A percentile compares a stretch with the other conserved stretches of the same genome.
These are phyloP conservation scores for Pseudopithomyces chartarum DNA, from an alignment of 2,329 filamentous ascomycete genomes.

Conservation along the genomic window DNA sequence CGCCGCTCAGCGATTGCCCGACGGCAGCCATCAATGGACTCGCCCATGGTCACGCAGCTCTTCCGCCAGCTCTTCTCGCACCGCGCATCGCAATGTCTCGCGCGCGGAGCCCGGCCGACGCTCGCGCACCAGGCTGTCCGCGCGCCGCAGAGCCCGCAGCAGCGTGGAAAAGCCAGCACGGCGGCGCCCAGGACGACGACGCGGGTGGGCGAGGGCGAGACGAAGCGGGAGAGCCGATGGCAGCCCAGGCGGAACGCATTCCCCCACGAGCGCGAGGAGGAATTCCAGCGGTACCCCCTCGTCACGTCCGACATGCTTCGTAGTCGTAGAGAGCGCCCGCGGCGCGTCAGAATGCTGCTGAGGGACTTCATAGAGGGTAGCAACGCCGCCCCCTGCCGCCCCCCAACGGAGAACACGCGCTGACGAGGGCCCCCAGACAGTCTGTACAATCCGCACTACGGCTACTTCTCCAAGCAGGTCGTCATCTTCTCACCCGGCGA, in stretches of 20 bases:
- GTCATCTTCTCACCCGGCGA: constrained; percentile 94
- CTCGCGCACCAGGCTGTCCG: constrained; percentile 44
- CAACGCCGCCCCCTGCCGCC: not conserved
- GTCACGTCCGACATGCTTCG: constrained; percentile 83
- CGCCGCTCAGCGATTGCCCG: constrained; percentile 11
- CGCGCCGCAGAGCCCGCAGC: constrained; percentile 31
- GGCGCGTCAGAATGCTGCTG: constrained; percentile 93
- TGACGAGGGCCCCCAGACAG: constrained; percentile 65
- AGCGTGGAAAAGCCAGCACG: constrained; percentile 35
- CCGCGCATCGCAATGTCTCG: constrained; percentile 60
- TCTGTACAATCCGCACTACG: constrained; percentile 91
- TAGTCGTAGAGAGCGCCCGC: constrained; percentile 73
- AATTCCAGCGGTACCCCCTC: constrained; percentile 81
- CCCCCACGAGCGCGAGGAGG: constrained; percentile 75
- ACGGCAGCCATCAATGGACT: constrained; percentile 69
- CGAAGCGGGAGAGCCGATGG: constrained; percentile 73
- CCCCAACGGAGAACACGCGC: not conserved
- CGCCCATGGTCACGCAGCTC: constrained; percentile 74
- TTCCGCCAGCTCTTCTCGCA: constrained; percentile 86
- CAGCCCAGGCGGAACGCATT: constrained; percentile 80
- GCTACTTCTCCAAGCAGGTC: constrained; percentile 95
- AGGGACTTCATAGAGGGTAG: constrained; percentile 95
- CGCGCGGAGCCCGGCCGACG: constrained; percentile 49
- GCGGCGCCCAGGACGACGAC: not conserved
- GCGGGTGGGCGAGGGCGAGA: constrained; percentile 38